Base-by-base conservation (phyloP, 129 eudicot species). In the Pseudognaphalium luteoalbum region DNA sequence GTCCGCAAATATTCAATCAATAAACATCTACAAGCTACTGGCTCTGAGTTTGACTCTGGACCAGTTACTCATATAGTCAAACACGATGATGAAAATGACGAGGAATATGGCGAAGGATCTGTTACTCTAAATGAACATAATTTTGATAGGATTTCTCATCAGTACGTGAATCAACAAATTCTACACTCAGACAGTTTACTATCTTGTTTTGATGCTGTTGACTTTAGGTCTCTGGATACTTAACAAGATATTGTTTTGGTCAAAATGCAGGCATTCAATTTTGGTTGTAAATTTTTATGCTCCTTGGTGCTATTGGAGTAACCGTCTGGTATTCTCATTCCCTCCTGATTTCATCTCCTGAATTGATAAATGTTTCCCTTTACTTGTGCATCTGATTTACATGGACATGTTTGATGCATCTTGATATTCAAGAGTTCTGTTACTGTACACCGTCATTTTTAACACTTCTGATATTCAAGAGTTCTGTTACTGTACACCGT, bases 261-360 rank as follows among this genome's bases (percentile, higher is more conserved):
- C 68, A 80, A 80, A 74, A 41, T 76, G 59, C 94, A 94, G 99
- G 83, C 83, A 91, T 76, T 82, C 87, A 32, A 89, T 94, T 61
- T 71, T 91, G 92, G 96, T 87, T 37, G 99, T 94, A 59, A 94
- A 94, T 81, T 94, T 94, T 82, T 94, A 50, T 80, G 97, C 99
- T 64, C 97, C 99, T 71, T 94, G 99, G 99, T 94, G 99, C 84
- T 73, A 71, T 73, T 94, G 96, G 96, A 94, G 99, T 85, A 91
- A 89, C 57, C 91, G 90, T 65, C 85, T 94, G 99, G 99, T 94
- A 86, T 67, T 61, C 71, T 76, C 68, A 22, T 66, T 76, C 57
- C 60, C 63, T 70, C 28, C 59, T 70, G 35, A 51, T 12, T 79
- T 10, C 77, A 32, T 56, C 50, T 77, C 74, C 58, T 68, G 59